Evolutionary conservation across 441 rosid genomes (phyloP).

Genomic region (Populus hybrid): DNA sequence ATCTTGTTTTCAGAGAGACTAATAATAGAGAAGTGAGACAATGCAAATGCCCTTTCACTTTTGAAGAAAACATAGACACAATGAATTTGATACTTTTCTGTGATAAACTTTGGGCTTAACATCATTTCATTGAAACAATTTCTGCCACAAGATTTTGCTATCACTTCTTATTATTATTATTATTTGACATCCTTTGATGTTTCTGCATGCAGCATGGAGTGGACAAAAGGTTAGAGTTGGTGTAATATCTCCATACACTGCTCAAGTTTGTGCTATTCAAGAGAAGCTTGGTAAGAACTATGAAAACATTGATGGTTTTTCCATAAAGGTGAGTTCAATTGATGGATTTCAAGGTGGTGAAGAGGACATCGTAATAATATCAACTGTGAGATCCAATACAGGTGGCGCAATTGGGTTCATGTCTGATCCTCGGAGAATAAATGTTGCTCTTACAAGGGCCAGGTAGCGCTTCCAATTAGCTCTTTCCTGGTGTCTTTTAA

Average conservation of each 20-base stretch:
- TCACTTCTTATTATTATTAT: not conserved
- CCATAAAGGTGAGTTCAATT: slow-evolving; percentile 35
- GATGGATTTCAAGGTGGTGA: slow-evolving; percentile 64
- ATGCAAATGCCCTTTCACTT: no score
- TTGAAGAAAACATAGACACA: no score
- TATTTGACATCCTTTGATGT: not conserved
- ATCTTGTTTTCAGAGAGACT: no score
- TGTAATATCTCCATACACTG: slow-evolving; percentile 43
- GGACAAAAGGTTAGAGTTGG: slow-evolving; percentile 29
- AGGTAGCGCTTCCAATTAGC: slow-evolving; percentile 14
- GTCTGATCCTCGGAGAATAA: slow-evolving; percentile 33
- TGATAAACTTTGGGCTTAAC: not conserved
- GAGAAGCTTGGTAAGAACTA: slow-evolving; percentile 30
- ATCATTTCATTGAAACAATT: not conserved
- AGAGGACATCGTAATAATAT: slow-evolving; percentile 42
- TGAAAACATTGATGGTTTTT: slow-evolving; percentile 26
- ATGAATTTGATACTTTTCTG: not conserved
- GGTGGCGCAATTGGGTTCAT: slow-evolving; percentile 34
- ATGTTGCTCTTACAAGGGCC: slow-evolving; percentile 47
- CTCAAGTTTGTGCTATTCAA: slow-evolving; percentile 41
- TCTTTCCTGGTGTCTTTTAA: not conserved
- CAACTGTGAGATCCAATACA: slow-evolving; percentile 46
- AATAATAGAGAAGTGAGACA: no score
- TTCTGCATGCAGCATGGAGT: slow-evolving; percentile 25
- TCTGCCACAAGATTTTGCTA: not conserved